These are phyloP conservation scores for Oryza australiensis DNA, from an alignment of 176 grass and related monocot species.

Conservation along the genomic window DNA sequence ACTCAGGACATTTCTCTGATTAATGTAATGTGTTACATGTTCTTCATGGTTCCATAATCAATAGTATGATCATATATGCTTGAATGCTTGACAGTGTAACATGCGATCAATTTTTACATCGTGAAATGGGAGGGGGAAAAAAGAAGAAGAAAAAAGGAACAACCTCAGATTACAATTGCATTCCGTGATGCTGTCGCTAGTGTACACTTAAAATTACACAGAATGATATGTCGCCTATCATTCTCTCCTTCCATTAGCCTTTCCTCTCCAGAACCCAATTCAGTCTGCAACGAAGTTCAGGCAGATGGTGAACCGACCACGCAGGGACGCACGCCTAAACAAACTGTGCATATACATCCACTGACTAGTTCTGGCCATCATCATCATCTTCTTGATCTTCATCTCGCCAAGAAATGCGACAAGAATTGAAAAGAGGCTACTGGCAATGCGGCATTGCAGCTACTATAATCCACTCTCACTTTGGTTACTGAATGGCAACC, in stretches of 20 bases:
- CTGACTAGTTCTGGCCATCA: conserved; percentile 18
- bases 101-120: conserved; percentile 33
- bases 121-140: background rate
- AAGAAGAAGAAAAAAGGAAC: conserved; percentile 8
- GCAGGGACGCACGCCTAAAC: conserved; percentile 20
- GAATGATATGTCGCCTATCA: background rate
- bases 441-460: background rate
- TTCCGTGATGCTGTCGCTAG: conserved; percentile 41
- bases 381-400: background rate
- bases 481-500: conserved; percentile 69
- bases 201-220: conserved; percentile 47
- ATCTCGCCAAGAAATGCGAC: conserved; percentile 37
- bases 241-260: conserved; percentile 1
- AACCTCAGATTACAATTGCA: conserved; percentile 39
- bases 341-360: conserved; percentile 21
- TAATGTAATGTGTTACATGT: background rate
- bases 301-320: background rate
- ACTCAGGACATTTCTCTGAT: background rate
- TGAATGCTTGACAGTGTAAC: conserved; percentile 24
- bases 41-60: background rate
- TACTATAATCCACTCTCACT: conserved; percentile 46
- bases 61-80: conserved; percentile 15
- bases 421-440: conserved; percentile 27
- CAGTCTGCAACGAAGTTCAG: background rate
- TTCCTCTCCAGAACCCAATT: conserved; percentile 30